These are phyloP conservation scores for Jaltomata sinuosa DNA, from an alignment of 257 asterid genomes.

Conservation along the genomic window DNA sequence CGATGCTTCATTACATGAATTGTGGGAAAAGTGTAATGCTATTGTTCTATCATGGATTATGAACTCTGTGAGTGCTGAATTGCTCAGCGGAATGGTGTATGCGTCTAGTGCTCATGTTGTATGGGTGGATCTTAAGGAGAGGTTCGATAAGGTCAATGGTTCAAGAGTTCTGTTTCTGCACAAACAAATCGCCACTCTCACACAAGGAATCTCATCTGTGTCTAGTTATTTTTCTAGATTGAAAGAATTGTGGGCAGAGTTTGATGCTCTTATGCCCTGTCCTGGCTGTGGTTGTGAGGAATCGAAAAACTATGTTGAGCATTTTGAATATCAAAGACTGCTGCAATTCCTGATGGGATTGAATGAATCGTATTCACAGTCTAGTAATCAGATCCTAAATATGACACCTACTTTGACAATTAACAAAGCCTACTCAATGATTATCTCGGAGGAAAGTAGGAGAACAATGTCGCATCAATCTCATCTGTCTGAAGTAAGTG, in stretches of 20 bases:
- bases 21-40: no score
- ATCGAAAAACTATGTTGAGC: not conserved
- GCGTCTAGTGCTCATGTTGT: no score
- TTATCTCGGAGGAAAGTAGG: not conserved
- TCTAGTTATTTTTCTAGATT: not conserved
- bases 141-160: not conserved
- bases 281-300: not conserved
- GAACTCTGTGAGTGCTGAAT: no score
- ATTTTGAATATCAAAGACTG: no score
- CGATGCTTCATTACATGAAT: no score
- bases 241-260: not conserved
- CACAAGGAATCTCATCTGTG: not conserved
- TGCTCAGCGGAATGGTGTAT: no score
- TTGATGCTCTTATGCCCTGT: not conserved
- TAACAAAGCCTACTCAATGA: not conserved
- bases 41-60: no score
- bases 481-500: no score
- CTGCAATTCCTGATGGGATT: not conserved
- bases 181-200: not conserved
- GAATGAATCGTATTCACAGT: not conserved
- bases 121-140: not conserved
- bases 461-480: no score
- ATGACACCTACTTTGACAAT: not conserved
- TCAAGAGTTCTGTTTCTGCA: not conserved
- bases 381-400: not conserved